Percentiles rank a stretch among this genome's conserved stretches.
phyloP scores from a whole-genome alignment of 169 alveolate species.

The Eimeria nieschulzi region DNA sequence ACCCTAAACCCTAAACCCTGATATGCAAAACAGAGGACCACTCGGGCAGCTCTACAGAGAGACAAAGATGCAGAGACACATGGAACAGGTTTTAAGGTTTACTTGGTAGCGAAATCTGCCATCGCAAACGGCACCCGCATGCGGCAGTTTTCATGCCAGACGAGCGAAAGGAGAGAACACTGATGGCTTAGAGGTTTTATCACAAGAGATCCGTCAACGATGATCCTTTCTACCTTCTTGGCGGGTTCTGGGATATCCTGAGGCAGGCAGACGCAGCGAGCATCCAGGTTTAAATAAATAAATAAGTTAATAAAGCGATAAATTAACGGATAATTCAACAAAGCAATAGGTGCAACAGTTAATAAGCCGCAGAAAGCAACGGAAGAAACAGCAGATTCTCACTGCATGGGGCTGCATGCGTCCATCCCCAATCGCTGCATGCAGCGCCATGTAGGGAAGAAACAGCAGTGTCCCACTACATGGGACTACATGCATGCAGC shows the following conservation, averaged over 20 bases:
- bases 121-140: constrained; percentile 70
- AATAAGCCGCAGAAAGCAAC: not conserved
- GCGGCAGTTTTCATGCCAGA: constrained; percentile 74
- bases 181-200: constrained; percentile 51
- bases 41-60: not conserved
- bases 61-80: not conserved
- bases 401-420: too few relatives aligned
- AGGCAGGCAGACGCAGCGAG: not conserved
- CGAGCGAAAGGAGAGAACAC: constrained; percentile 28
- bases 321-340: not conserved
- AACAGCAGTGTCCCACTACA: too few relatives aligned
- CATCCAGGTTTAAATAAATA: not conserved
- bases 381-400: not conserved
- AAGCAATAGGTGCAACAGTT: too few relatives aligned
- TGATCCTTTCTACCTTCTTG: constrained; percentile 63
- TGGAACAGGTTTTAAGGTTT: not conserved
- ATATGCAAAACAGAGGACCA: not conserved
- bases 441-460: too few relatives aligned
- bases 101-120: constrained; percentile 70
- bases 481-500: too few relatives aligned
- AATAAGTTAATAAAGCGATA: not conserved
- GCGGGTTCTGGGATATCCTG: constrained; percentile 56
- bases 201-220: constrained; percentile 66
- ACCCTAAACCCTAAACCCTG: not conserved
- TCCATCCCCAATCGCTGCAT: too few relatives aligned